phyloP scores from a whole-genome alignment of 305 asterid species.

The Solanum chacoense region DNA sequence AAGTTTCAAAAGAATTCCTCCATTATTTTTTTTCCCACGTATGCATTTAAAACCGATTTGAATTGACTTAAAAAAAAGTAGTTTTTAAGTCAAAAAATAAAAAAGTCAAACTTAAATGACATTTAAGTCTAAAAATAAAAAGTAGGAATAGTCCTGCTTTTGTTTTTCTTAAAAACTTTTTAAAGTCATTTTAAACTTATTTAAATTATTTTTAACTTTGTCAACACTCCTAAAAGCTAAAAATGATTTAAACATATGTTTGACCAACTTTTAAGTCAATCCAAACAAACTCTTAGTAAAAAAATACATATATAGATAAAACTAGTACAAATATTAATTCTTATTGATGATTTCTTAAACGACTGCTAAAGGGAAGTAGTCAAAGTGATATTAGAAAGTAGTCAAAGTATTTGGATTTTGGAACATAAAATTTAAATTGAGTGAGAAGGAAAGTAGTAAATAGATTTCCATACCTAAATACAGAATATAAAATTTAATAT shows the following conservation, averaged over 20 bases:
- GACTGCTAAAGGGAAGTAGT: not conserved
- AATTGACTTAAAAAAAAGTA: too few relatives aligned
- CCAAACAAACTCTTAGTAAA: too few relatives aligned
- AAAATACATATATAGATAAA: not conserved
- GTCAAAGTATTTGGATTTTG: not conserved
- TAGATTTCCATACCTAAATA: not conserved
- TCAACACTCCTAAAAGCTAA: not conserved
- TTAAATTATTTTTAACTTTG: not conserved
- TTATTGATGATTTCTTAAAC: not conserved
- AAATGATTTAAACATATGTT: too few relatives aligned
- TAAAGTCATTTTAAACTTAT: not conserved
- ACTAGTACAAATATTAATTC: not conserved
- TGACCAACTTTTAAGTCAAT: not conserved
- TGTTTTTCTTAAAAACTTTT: not conserved
- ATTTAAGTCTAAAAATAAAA: too few relatives aligned
- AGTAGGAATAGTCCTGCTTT: not conserved
- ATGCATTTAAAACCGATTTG: not conserved
- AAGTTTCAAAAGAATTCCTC: not conserved
- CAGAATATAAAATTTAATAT: not conserved
- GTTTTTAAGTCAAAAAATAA: not conserved
- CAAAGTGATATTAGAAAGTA: not conserved
- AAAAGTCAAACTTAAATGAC: not conserved
- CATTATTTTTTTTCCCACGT: not conserved
- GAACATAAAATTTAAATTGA: not conserved
- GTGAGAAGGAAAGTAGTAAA: not conserved